phyloP scores from a whole-genome alignment of 2,329 filamentous ascomycete genomes.

The Venturia carpophila region DNA sequence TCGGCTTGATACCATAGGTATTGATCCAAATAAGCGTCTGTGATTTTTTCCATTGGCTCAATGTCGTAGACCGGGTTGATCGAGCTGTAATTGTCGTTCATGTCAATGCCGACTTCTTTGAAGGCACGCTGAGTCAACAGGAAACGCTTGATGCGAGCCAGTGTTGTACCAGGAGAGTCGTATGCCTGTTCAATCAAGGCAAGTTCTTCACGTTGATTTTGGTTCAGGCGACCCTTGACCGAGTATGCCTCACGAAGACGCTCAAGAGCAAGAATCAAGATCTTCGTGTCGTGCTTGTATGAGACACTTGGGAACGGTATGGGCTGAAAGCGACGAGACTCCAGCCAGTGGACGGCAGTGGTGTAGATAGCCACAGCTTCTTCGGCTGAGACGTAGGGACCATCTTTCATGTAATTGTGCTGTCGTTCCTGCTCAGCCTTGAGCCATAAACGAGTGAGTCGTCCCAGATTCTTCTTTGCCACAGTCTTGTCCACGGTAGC shows the following conservation, averaged over 20 bases:
- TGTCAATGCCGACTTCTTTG: slow-evolving; percentile 98
- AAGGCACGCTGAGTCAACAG: slow-evolving; percentile 94
- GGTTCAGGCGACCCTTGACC: slow-evolving; percentile 91
- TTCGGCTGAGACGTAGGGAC: slow-evolving; percentile 95
- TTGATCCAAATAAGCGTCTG: slow-evolving; percentile 95
- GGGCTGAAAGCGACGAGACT: slow-evolving; percentile 95
- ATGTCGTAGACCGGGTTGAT: slow-evolving; percentile 99
- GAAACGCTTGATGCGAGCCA: slow-evolving; percentile 96
- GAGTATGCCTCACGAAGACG: slow-evolving; percentile 92
- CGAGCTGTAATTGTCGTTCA: slow-evolving; percentile 99
- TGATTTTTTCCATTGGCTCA: slow-evolving; percentile 98
- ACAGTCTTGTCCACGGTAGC: slow-evolving; percentile 99
- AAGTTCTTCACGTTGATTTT: slow-evolving; percentile 93
- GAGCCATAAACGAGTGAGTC: slow-evolving; percentile 88
- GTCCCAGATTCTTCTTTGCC: slow-evolving; percentile 96
- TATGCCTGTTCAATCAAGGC: slow-evolving; percentile 97
- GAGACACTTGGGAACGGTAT: slow-evolving; percentile 98
- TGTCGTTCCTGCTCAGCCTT: slow-evolving; percentile 98
- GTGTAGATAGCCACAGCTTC: slow-evolving; percentile 99
- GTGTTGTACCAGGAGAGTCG: slow-evolving; percentile 89
- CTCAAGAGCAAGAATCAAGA: slow-evolving; percentile 89
- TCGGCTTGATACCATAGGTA: slow-evolving; percentile 99
- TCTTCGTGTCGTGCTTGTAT: slow-evolving; percentile 99
- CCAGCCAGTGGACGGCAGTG: slow-evolving; percentile 96
- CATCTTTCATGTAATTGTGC: slow-evolving; percentile 99